phyloP scores from a whole-genome alignment of 495 filamentous ascomycete genomes.

The Aspergillus homomorphus region DNA sequence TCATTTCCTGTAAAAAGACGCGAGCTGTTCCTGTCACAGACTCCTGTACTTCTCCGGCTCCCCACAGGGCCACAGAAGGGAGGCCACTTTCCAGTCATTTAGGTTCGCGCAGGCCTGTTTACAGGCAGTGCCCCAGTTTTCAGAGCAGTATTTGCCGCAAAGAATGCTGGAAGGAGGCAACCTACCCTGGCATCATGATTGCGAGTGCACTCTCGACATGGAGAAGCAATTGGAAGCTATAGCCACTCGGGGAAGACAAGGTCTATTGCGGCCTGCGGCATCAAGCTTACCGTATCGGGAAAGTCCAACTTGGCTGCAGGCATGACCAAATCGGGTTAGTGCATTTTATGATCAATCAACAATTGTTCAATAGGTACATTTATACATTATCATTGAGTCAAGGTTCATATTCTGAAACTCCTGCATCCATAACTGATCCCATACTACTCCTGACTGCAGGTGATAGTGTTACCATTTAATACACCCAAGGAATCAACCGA shows the following conservation, averaged over 20 bases:
- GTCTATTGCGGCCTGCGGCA: no score
- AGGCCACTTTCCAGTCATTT: not conserved
- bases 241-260: no score
- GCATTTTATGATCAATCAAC: no score
- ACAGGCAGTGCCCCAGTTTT: not conserved
- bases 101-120: not conserved
- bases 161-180: not conserved
- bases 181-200: not conserved
- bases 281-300: no score
- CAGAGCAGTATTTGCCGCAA: not conserved
- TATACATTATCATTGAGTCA: no score
- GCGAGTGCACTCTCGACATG: not conserved
- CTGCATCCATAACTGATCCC: no score
- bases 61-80: not conserved
- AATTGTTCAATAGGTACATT: no score
- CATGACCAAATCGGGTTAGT: no score
- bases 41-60: not conserved
- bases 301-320: no score
- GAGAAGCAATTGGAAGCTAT: no score
- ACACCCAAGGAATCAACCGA: conserved; percentile 36
- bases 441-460: no score
- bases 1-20: not conserved
- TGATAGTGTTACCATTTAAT: not conserved
- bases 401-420: no score
- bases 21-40: not conserved